Base-by-base conservation (phyloP, 805 yeast genomes). In the Saccharomycopsis sp. region DNA sequence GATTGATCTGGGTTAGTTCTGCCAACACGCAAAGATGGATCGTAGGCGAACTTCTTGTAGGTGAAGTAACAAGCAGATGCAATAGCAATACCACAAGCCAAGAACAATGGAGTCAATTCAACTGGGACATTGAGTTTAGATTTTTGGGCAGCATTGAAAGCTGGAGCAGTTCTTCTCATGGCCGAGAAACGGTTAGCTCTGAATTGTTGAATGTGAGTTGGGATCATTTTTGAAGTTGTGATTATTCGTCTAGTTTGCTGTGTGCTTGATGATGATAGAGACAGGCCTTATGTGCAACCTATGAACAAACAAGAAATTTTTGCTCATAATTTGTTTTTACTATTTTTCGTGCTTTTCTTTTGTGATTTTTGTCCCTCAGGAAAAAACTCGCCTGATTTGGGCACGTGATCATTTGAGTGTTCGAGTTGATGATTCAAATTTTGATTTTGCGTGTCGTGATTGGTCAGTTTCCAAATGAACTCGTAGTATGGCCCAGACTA, bases 1-100 rank as follows among this genome's bases (percentile, higher is more conserved):
- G 61, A 56, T 40, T 56, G 60, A 20, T 61, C 58, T 59, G 78
- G 78, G 55, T 62, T 67, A 48, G 64, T 64, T 71, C 75, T 73
- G 56, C 76, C 76, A 44, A 74, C 65, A 63, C 70, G 72, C 53
- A 74, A 63, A 51, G 73, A 66, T 52, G 61, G 64, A 61, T 73
- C 77, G 24, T 70, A 66, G 47, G 64, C 61, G 53, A 74, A 54
- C 61, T 74, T 73, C 70, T 74, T 74, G 54, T 67, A 59, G 24
- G 71, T 56, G 68, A 74, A 74, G 69, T 62, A 74, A 56, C 69
- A 61, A 37, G 76, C 78, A 23, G 78, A 74, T 57, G 65, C 63
- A 62, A 72, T 66, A 16, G 75, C 78, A 59, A 73, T 70, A 61
- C 73, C 73, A 69, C 74, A 71, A 29, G 77, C 76, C 29, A 71